Conservation (phyloP, 2,329 filamentous ascomycete species). For the Ceratocystis variospora region DNA sequence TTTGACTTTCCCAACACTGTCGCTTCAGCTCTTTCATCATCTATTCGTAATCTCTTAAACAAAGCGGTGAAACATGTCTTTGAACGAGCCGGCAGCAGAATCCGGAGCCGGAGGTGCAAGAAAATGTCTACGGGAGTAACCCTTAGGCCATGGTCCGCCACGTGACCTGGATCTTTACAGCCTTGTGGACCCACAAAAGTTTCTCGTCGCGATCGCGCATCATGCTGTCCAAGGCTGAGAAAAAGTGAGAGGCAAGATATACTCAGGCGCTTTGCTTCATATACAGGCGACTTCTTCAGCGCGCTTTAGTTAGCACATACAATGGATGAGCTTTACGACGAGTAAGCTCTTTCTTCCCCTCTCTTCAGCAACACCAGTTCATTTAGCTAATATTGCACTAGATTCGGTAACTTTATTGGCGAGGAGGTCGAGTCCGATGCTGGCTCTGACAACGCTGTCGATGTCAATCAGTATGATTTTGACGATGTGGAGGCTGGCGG, state of each 20-base stretch:
- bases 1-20: too few relatives aligned
- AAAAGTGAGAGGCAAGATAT: not conserved
- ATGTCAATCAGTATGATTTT: conserved; percentile 67
- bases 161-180: conserved; percentile 10
- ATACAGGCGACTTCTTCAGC: not conserved
- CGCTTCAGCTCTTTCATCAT: not conserved
- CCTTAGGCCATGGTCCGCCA: not conserved
- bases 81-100: not conserved
- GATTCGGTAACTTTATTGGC: conserved; percentile 97
- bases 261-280: not conserved
- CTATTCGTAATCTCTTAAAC: not conserved
- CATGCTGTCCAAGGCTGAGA: conserved; percentile 17
- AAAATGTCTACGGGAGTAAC: not conserved
- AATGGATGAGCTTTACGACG: conserved; percentile 97
- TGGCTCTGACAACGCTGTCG: conserved; percentile 64
- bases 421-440: conserved; percentile 76
- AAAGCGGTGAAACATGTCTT: conserved; percentile 7
- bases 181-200: conserved; percentile 20
- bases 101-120: not conserved
- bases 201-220: conserved; percentile 20
- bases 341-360: conserved; percentile 40
- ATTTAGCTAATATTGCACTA: conserved; percentile 27
- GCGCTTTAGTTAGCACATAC: conserved; percentile 20
- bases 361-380: not conserved
- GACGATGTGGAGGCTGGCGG: conserved; percentile 50